Conservation (phyloP, 1,284 basidiomycete species). For the Termitomyces sp. region DNA sequence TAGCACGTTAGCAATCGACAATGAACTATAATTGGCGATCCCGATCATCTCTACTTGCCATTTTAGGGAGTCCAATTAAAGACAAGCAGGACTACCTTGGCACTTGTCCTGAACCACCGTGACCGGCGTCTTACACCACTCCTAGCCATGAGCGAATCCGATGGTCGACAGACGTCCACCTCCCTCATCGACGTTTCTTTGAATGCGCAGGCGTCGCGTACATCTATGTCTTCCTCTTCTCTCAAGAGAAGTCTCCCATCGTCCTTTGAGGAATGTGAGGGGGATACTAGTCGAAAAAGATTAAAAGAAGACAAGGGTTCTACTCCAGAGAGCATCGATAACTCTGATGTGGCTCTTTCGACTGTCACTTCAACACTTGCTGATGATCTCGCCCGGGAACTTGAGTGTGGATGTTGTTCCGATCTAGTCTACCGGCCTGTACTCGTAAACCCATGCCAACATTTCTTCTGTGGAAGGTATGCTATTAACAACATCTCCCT, state of each 20-base stretch:
- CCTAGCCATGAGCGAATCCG: conserved; percentile 23
- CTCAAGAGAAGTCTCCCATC: conserved; percentile 63
- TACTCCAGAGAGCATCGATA: conserved; percentile 14
- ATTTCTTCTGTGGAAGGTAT: conserved; percentile 82
- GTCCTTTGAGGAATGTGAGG: conserved; percentile 48
- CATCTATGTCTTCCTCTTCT: conserved; percentile 23
- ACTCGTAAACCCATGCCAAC: conserved; percentile 72
- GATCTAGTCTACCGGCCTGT: conserved; percentile 74
- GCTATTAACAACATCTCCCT: not conserved
- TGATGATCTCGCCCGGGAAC: conserved; percentile 63
- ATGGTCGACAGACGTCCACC: conserved; percentile 2
- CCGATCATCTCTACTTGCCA: conserved; percentile 15
- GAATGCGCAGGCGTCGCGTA: conserved; percentile 15
- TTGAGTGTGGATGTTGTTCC: conserved; percentile 79
- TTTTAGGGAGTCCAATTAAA: conserved; percentile 19
- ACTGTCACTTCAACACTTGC: conserved; percentile 33
- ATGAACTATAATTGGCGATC: conserved; percentile 12
- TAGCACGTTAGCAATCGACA: conserved; percentile 4
- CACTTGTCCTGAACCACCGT: conserved; percentile 26
- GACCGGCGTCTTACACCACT: conserved; percentile 10
- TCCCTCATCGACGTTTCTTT: conserved; percentile 15
- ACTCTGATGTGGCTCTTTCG: conserved; percentile 5
- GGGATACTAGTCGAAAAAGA: conserved; percentile 52
- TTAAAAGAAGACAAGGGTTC: conserved; percentile 43
- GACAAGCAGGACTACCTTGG: conserved; percentile 14